phyloP scores from a whole-genome alignment of 495 filamentous ascomycete species.

The Physcia stellaris region DNA sequence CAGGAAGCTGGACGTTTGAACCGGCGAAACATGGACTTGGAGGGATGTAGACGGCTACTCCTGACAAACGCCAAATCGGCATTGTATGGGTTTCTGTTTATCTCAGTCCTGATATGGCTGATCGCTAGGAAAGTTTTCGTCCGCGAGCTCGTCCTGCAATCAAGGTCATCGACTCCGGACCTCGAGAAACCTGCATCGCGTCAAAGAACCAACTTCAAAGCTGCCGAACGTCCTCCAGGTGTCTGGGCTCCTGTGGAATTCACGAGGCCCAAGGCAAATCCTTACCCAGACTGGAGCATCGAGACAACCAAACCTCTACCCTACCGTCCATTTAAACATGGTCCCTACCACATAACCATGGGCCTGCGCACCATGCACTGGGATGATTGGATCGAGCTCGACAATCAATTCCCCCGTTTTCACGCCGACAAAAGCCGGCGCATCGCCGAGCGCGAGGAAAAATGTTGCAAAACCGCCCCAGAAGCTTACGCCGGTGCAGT shows the following conservation, averaged over 20 bases:
- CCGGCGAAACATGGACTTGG: no score
- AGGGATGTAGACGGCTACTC: no score
- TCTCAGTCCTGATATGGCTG: conserved; percentile 4
- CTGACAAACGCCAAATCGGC: no score
- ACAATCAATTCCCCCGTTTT: conserved; percentile 67
- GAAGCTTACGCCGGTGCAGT: conserved; percentile 64
- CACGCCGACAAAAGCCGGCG: conserved; percentile 61
- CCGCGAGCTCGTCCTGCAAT: no score
- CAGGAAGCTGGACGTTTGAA: no score
- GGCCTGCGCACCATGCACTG: conserved; percentile 65
- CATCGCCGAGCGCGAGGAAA: conserved; percentile 54
- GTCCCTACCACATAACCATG: conserved; percentile 74
- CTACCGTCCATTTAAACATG: conserved; percentile 76
- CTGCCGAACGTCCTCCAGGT: conserved; percentile 16
- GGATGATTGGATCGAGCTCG: conserved; percentile 81
- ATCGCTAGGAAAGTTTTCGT: conserved; percentile 1
- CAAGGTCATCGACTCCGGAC: no score
- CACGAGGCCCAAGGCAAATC: conserved; percentile 47
- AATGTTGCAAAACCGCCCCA: conserved; percentile 59
- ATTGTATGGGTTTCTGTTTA: conserved; percentile 7
- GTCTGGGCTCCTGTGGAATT: conserved; percentile 63
- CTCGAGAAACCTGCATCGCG: no score
- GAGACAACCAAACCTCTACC: conserved; percentile 60
- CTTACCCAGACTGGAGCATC: conserved; percentile 63
- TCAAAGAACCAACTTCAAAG: no score